phyloP scores from a whole-genome alignment of 2,329 filamentous ascomycete genomes.

The Pseudogymnoascus sp. region DNA sequence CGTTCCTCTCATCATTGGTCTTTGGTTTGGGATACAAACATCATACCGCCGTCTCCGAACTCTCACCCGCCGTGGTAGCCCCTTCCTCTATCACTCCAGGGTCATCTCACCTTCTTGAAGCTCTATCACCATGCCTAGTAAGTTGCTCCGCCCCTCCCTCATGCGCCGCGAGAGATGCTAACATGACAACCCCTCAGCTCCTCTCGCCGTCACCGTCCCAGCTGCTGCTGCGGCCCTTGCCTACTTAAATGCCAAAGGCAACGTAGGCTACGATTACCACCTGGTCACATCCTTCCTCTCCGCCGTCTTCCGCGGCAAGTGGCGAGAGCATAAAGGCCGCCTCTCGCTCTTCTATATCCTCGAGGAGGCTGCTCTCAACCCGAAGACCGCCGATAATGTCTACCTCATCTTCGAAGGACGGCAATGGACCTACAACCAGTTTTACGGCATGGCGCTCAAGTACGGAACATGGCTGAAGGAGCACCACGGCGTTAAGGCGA shows the following conservation, averaged over 20 bases:
- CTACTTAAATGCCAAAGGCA: conserved; percentile 66
- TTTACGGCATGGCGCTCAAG: conserved; percentile 60
- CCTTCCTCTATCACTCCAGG: not conserved
- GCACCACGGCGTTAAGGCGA: conserved; percentile 52
- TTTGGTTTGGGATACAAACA: not conserved
- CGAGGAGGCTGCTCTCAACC: conserved; percentile 52
- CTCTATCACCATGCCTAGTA: not conserved
- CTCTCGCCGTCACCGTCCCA: conserved; percentile 46
- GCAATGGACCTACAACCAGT: conserved; percentile 65
- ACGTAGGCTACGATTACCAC: conserved; percentile 55
- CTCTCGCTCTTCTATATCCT: conserved; percentile 68
- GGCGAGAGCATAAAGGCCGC: conserved; percentile 47
- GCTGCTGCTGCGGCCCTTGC: conserved; percentile 59
- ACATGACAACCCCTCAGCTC: conserved; percentile 31
- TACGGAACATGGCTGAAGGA: conserved; percentile 69
- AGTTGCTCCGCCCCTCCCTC: not conserved
- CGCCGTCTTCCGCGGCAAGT: conserved; percentile 33
- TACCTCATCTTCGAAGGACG: conserved; percentile 62
- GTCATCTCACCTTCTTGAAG: not conserved
- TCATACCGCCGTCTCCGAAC: not conserved
- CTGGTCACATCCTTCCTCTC: conserved; percentile 48
- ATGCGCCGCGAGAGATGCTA: not conserved
- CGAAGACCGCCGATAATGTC: conserved; percentile 41
- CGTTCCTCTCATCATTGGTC: not conserved
- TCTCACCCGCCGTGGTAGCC: not conserved